Evolutionary conservation across 805 yeast species (phyloP), one percentile per base, ranked within the genome.

Genomic region (Nakazawaea laoshanensis): DNA sequence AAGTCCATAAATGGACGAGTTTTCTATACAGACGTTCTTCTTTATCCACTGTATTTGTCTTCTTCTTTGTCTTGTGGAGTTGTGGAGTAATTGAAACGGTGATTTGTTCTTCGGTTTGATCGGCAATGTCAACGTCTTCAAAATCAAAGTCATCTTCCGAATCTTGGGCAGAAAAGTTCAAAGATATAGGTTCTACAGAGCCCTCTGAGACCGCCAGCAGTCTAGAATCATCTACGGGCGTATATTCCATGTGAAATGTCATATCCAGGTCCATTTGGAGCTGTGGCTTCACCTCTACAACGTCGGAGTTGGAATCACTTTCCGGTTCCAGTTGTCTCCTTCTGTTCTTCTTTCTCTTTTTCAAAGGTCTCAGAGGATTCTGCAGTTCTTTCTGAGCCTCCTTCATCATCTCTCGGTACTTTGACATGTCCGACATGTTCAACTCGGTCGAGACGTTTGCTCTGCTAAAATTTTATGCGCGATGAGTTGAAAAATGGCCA

Each of bases 1-100:
- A 43, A 37, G 73, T 68, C 32, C 70, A 42, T 53, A 73, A 67
- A 49, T 88, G 96, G 7, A 74, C 51, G 0, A 52, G 42, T 29
- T 63, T 60, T 13, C 96, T 56, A 27, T 51, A 53, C 1, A 45
- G 44, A 12, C 82, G 57, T 46, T 81, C 88, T 27, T 76, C 80
- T 33, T 62, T 64, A 3, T 67, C 49, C 2, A 77, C 65, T 0
- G 69, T 48, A 12, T 46, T 49, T 6, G 55, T 35, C 12, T 45
- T 43, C 30, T 44, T 35, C 4, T 42, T 41, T 22, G 12, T 48
- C 42, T 36, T 50, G 36, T 31, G 45, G 28, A n/a, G 48, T 21
- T 1, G 51, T 40, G 20, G 53, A 4, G 23, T 13, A 14, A 38
- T 30, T 27, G 26, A 15, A n/a, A 35, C 37, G 12, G 33, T 32